A percentile compares a stretch with the other conserved stretches of the same genome.
These are phyloP conservation scores for Cladosporium oxysporum DNA, from an alignment of 2,329 filamentous ascomycete genomes.

Conservation along the genomic window DNA sequence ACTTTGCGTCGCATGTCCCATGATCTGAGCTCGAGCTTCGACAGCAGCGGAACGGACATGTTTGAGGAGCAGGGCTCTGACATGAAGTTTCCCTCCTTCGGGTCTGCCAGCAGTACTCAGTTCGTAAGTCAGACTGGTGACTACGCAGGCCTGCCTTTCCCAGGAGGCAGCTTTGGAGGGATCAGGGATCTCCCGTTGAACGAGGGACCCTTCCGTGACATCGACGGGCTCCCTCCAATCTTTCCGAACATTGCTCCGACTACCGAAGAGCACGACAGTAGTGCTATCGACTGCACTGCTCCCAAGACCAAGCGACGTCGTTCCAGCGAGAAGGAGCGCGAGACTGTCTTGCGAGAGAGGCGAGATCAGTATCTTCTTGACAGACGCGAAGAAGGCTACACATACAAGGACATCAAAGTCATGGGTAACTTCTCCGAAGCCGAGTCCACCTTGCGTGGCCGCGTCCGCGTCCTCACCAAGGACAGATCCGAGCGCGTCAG, in stretches of 20 bases:
- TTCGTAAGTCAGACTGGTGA: background rate
- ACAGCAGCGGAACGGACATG: background rate
- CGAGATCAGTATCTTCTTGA: constrained; percentile 47
- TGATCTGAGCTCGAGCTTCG: constrained; percentile 13
- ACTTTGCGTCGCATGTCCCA: background rate
- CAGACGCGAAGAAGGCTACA: constrained; percentile 58
- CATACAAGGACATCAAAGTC: constrained; percentile 65
- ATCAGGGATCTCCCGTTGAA: background rate
- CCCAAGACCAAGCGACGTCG: background rate
- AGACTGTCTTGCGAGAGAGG: constrained; percentile 22
- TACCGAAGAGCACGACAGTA: background rate
- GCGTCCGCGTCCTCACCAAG: constrained; percentile 67
- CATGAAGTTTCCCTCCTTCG: background rate
- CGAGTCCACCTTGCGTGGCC: constrained; percentile 71
- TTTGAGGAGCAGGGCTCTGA: background rate
- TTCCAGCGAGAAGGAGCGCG: background rate
- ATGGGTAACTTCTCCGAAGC: constrained; percentile 61
- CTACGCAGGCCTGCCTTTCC: constrained; percentile 2
- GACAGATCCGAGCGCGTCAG: constrained; percentile 62
- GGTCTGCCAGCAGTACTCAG: background rate
- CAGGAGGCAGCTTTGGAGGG: background rate
- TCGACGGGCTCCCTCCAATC: background rate
- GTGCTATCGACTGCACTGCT: background rate
- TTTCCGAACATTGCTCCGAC: background rate
- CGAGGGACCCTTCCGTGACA: background rate